phyloP scores from a whole-genome alignment of 208 protist species.

The Trypanosoma platydactyli region DNA sequence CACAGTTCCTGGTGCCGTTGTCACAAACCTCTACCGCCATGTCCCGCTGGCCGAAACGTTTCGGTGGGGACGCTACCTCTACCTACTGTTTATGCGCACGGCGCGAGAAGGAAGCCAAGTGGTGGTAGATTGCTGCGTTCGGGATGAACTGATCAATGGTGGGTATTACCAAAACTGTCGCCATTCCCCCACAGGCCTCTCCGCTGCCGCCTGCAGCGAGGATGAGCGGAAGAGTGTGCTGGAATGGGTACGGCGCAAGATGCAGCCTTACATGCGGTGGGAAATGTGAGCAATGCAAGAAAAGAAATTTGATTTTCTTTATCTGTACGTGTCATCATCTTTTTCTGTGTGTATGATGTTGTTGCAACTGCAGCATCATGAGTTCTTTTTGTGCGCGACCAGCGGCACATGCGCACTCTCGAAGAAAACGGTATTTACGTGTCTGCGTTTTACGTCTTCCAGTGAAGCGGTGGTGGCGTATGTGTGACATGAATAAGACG shows the following conservation, averaged over 20 bases:
- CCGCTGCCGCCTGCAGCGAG: constrained; percentile 61
- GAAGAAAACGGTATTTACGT: too few species aligned
- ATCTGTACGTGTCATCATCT: constrained; percentile 11
- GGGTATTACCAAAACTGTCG: constrained; percentile 82
- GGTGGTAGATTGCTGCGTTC: constrained; percentile 78
- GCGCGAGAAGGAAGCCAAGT: constrained; percentile 75
- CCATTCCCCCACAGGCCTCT: constrained; percentile 63
- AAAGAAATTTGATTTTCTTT: background rate
- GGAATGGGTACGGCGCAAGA: constrained; percentile 64
- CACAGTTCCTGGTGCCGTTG: constrained; percentile 67
- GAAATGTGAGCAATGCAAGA: constrained; percentile 20
- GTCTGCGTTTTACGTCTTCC: too few species aligned
- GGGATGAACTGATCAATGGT: constrained; percentile 74
- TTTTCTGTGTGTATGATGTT: too few species aligned
- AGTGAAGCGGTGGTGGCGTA: too few species aligned
- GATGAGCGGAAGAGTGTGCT: constrained; percentile 63
- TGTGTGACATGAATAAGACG: too few species aligned
- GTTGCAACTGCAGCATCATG: too few species aligned
- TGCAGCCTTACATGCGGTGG: constrained; percentile 85
- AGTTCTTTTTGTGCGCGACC: too few species aligned
- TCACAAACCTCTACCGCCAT: constrained; percentile 77
- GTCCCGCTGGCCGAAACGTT: constrained; percentile 52
- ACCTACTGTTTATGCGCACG: constrained; percentile 70
- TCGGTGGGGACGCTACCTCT: constrained; percentile 55
- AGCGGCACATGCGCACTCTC: too few species aligned